Conservation (phyloP, 2,329 filamentous ascomycete genomes). For the Sclerotinia subarctica region DNA sequence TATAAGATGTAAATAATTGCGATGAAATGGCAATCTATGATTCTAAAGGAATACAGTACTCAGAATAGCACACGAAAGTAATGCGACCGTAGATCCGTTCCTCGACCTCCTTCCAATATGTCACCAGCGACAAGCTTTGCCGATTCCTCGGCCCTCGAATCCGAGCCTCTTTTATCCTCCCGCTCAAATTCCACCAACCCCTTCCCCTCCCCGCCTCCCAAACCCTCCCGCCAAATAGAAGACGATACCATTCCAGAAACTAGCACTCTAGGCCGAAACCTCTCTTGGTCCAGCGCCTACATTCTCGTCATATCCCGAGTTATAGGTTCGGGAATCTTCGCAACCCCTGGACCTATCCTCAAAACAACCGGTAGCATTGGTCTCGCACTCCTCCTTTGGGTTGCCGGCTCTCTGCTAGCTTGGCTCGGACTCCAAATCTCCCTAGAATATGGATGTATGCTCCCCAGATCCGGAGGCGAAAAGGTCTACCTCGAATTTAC, state of each 20-base stretch:
- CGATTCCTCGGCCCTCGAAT: conserved; percentile 8
- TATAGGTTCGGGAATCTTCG: conserved; percentile 35
- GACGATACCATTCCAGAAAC: conserved; percentile 59
- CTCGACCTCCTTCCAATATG: not conserved
- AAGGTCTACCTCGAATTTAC: conserved; percentile 55
- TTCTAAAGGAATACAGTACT: not conserved
- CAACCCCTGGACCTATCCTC: conserved; percentile 62
- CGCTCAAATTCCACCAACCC: conserved; percentile 21
- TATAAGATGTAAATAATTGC: not conserved
- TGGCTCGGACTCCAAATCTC: conserved; percentile 45
- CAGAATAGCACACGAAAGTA: not conserved
- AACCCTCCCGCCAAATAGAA: conserved; percentile 40
- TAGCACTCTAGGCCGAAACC: conserved; percentile 51
- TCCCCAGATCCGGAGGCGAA: conserved; percentile 49
- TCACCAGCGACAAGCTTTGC: not conserved
- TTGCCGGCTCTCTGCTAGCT: conserved; percentile 47
- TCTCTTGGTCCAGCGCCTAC: conserved; percentile 33
- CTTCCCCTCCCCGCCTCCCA: conserved; percentile 8
- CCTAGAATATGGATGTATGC: conserved; percentile 46
- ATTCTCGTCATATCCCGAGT: conserved; percentile 36
- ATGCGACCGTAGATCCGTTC: not conserved
- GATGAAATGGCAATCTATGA: not conserved
- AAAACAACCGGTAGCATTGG: conserved; percentile 63
- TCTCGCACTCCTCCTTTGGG: conserved; percentile 53
- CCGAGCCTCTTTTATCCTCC: conserved; percentile 24